These are phyloP conservation scores for Beauveria sp. DNA, from an alignment of 2,329 filamentous ascomycete species.

Conservation along the genomic window DNA sequence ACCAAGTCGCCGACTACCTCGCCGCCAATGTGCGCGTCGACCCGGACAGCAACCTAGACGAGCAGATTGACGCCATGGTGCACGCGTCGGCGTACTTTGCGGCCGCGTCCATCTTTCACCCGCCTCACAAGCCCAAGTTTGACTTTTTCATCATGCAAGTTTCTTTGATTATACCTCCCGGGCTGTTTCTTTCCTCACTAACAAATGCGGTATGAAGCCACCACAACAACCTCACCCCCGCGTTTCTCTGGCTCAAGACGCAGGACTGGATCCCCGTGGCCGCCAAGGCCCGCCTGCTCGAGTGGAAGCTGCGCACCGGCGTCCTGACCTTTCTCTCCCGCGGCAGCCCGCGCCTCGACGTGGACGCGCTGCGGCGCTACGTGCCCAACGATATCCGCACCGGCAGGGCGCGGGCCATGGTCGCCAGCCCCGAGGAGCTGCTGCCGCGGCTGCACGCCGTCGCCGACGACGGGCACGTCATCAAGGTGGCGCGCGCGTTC, in stretches of 20 bases:
- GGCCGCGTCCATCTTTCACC: conserved; percentile 51
- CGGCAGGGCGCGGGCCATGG: conserved; percentile 22
- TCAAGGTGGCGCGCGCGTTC: conserved; percentile 67
- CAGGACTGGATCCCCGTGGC: conserved; percentile 52
- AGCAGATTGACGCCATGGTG: conserved; percentile 56
- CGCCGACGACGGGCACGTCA: conserved; percentile 72
- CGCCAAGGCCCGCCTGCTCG: conserved; percentile 62
- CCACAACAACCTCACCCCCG: conserved; percentile 60
- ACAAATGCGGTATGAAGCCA: conserved; percentile 47
- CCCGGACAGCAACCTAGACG: conserved; percentile 50
- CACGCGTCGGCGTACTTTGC: conserved; percentile 49
- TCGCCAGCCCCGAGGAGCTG: conserved; percentile 39
- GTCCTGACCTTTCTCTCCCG: conserved; percentile 67
- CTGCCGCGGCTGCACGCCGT: conserved; percentile 38
- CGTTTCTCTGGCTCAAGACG: conserved; percentile 63
- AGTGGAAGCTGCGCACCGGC: conserved; percentile 75
- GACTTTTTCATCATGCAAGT: conserved; percentile 67
- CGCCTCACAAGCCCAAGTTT: conserved; percentile 59
- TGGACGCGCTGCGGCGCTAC: conserved; percentile 55
- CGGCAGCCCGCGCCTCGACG: conserved; percentile 50
- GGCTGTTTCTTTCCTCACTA: background rate
- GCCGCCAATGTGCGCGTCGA: conserved; percentile 47
- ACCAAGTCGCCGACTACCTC: conserved; percentile 56
- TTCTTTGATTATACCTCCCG: background rate
- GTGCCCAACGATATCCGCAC: conserved; percentile 34